phyloP scores from a whole-genome alignment of 805 yeast species.

The Alloascoidea hylecoeti region DNA sequence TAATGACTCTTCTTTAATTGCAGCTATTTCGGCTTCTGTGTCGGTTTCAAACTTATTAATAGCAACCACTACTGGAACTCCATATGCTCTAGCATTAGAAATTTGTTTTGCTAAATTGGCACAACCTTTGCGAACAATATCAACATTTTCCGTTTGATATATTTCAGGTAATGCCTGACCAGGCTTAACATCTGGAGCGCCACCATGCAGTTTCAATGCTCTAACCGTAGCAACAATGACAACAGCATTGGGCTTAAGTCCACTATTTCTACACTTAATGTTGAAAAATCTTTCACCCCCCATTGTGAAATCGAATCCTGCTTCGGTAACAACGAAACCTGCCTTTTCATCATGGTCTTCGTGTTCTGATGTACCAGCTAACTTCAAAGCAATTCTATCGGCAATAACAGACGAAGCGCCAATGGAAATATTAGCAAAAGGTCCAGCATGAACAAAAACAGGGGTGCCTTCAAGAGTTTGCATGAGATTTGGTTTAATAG shows the following conservation, averaged over 20 bases:
- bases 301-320: slow-evolving; percentile 86
- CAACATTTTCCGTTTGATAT: slow-evolving; percentile 59
- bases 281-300: slow-evolving; percentile 82
- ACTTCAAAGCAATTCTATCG: slow-evolving; percentile 67
- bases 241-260: slow-evolving; percentile 62
- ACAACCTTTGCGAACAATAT: slow-evolving; percentile 54
- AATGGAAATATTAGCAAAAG: slow-evolving; percentile 77
- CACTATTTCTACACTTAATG: slow-evolving; percentile 75
- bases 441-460: slow-evolving; percentile 80
- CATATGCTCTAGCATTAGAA: slow-evolving; percentile 54
- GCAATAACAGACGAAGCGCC: slow-evolving; percentile 80
- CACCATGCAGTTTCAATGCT: slow-evolving; percentile 79
- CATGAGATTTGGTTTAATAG: slow-evolving; percentile 76
- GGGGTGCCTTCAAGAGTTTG: slow-evolving; percentile 85
- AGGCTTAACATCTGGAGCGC: slow-evolving; percentile 80
- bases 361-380: slow-evolving; percentile 51
- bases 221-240: slow-evolving; percentile 76
- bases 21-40: slow-evolving; percentile 50
- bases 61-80: slow-evolving; percentile 73
- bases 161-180: slow-evolving; percentile 69
- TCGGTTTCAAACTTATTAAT: slow-evolving; percentile 70
- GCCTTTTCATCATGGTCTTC: slow-evolving; percentile 31
- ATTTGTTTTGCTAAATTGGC: slow-evolving; percentile 70
- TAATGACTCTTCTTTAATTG: slow-evolving; percentile 51
- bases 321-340: slow-evolving; percentile 78